Percentiles rank a stretch among this genome's conserved stretches.
Evolutionary conservation across 1,284 basidiomycete genomes (phyloP).

Genomic region (Ustilago lituana): DNA sequence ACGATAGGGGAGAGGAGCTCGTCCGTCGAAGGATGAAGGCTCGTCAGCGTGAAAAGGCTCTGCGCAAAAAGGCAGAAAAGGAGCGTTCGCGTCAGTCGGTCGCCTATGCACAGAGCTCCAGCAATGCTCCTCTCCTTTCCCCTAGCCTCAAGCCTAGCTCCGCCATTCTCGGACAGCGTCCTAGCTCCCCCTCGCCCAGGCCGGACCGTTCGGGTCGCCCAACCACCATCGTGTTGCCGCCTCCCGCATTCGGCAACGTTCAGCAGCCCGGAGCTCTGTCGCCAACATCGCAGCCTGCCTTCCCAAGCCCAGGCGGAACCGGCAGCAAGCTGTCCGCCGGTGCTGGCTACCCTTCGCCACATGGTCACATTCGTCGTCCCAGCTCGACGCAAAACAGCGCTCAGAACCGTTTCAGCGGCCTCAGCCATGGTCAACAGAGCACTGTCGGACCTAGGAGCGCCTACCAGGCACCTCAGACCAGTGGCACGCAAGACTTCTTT

Average conservation of each 20-base stretch:
- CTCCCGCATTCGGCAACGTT: constrained; percentile 24
- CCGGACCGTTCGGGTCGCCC: constrained; percentile 52
- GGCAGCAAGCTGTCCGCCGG: constrained; percentile 16
- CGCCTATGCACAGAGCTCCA: constrained; percentile 10
- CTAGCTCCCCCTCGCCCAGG: constrained; percentile 43
- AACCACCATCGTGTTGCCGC: constrained; percentile 50
- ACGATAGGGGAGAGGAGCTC: constrained; percentile 72
- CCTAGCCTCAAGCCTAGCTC: constrained; percentile 30
- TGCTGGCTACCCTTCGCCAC: constrained; percentile 53
- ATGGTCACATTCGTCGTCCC: constrained; percentile 51
- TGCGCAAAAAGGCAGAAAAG: constrained; percentile 65
- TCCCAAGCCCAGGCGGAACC: constrained; percentile 32
- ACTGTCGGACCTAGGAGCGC: constrained; percentile 35
- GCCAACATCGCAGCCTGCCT: constrained; percentile 26
- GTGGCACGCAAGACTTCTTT: constrained; percentile 42
- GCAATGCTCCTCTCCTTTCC: constrained; percentile 20
- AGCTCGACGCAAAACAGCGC: constrained; percentile 16
- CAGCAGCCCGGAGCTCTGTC: constrained; percentile 28
- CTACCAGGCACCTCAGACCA: constrained; percentile 10
- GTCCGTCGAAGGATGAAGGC: constrained; percentile 71
- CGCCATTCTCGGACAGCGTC: constrained; percentile 24
- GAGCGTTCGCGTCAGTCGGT: constrained; percentile 34
- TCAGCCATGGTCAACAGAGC: constrained; percentile 42
- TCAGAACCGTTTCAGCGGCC: constrained; percentile 31
- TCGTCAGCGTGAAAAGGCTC: constrained; percentile 66